These are phyloP conservation scores for Canavalia ensiformis DNA, from an alignment of 306 rosid genomes.

Conservation along the genomic window DNA sequence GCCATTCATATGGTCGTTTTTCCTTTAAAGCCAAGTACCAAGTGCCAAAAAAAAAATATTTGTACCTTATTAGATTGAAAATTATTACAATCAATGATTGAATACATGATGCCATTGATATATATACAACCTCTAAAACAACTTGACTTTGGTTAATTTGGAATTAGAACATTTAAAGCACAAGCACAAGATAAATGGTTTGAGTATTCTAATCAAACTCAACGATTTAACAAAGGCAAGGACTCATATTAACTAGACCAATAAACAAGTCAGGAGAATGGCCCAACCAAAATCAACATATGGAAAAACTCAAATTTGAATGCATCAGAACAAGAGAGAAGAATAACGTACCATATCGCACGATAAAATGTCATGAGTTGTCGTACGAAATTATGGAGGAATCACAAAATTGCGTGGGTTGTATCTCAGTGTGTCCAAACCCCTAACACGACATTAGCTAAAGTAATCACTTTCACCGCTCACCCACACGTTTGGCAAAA, in stretches of 20 bases:
- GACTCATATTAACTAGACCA: background rate
- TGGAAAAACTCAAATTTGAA: background rate
- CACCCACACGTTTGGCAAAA: background rate
- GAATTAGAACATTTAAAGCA: background rate
- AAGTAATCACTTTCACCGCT: background rate
- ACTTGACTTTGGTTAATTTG: background rate
- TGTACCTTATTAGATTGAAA: too few species aligned
- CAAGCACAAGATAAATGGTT: background rate
- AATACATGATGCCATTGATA: background rate
- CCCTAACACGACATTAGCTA: background rate
- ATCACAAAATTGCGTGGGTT: background rate
- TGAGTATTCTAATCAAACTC: background rate
- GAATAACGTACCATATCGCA: conserved; percentile 9
- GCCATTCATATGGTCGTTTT: background rate
- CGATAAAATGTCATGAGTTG: background rate
- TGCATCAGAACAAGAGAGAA: background rate
- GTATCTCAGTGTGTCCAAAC: background rate
- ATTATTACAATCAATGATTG: too few species aligned
- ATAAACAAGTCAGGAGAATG: background rate
- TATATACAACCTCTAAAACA: background rate
- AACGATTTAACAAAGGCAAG: background rate
- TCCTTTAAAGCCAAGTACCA: too few species aligned
- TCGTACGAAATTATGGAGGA: background rate
- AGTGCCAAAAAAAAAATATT: too few species aligned
- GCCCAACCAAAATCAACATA: background rate